Conservation (phyloP, 2,329 filamentous ascomycete genomes). For the Akanthomyces muscarius region DNA sequence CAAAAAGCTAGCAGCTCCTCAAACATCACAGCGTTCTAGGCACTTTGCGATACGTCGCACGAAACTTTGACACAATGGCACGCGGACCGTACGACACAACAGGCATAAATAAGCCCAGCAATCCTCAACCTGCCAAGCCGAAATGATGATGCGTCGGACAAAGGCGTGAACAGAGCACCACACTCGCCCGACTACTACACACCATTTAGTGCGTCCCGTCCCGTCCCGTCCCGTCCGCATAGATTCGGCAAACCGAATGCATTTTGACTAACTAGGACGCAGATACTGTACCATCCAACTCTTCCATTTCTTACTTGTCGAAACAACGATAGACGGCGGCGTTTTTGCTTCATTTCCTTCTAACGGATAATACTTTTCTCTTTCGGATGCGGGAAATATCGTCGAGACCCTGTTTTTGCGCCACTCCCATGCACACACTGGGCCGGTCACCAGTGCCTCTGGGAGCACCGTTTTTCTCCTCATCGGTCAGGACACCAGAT, state of each 20-base stretch:
- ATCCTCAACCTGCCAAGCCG: slow-evolving; percentile 16
- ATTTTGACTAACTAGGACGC: background rate
- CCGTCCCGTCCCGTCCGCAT: background rate
- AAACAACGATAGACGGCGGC: slow-evolving; percentile 15
- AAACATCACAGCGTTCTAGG: background rate
- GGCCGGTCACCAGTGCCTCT: slow-evolving; percentile 7
- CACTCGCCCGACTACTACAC: background rate
- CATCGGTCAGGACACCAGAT: slow-evolving; percentile 4
- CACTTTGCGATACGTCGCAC: background rate
- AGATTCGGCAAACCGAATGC: no score
- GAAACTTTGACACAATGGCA: slow-evolving; percentile 8
- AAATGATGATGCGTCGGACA: slow-evolving; percentile 3
- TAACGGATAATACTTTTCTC: slow-evolving; percentile 5
- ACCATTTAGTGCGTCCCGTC: slow-evolving; percentile 2
- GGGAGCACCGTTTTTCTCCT: background rate
- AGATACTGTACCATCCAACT: slow-evolving; percentile 13
- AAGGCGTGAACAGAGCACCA: background rate
- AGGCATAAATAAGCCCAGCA: slow-evolving; percentile 17
- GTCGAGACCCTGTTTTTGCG: background rate
- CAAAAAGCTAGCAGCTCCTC: background rate
- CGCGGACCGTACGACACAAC: slow-evolving; percentile 19
- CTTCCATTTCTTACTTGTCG: slow-evolving; percentile 14
- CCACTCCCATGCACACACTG: background rate
- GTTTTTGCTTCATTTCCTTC: slow-evolving; percentile 6
- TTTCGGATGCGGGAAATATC: slow-evolving; percentile 1